Base-by-base conservation (phyloP, 208 protist genomes). In the Novymonas esmeraldas region DNA sequence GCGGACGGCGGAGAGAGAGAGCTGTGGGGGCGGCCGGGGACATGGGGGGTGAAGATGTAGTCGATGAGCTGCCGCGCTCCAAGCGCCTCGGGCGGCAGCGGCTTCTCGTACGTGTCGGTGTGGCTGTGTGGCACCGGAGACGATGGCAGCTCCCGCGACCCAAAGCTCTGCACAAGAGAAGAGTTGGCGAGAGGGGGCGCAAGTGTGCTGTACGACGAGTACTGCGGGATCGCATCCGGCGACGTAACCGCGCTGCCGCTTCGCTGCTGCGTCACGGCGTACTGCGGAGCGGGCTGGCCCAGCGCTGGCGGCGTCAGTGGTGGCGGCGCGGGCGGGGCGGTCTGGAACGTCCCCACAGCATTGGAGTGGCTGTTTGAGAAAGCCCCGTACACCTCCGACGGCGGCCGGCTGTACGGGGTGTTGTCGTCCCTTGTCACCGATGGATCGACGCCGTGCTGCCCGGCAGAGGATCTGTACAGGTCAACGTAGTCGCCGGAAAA, bases 31-130 rank as follows among this genome's bases (percentile, higher is more conserved):
- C 67, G 52, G 4, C 57, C 51, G 42, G 58, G 64, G 22, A 46
- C 64, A 7, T 38, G 44, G 26, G 61, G 68, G 2, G 67, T 42
- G 34, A 81, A 85, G 60, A 84, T 64, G 57, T 64, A 77, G 14
- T 79, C 78, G 16, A 89, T 73, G 14, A 85, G 67, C 42, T 77
- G 76, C 31, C 74, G 64, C 29, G 83, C 83, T 14, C 83, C 73
- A 18, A 77, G 68, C 2, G 75, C 68, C 57, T 80, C 66, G 7
- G 69, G 64, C 9, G 76, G 77, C 26, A 85, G 75, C 39, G 58
- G 57, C 39, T 62, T 62, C 56, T 81, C 73, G 61, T 73, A 73
- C 20, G 76, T 76, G 55, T 76, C 68, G 3, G 49, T 55, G 64
- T 76, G 75, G 9, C 34, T 45, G 33, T 73, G 64, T 26, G 42